Evolutionary conservation across 2,329 filamentous ascomycete genomes (phyloP).

Genomic region (Nemania abortiva): DNA sequence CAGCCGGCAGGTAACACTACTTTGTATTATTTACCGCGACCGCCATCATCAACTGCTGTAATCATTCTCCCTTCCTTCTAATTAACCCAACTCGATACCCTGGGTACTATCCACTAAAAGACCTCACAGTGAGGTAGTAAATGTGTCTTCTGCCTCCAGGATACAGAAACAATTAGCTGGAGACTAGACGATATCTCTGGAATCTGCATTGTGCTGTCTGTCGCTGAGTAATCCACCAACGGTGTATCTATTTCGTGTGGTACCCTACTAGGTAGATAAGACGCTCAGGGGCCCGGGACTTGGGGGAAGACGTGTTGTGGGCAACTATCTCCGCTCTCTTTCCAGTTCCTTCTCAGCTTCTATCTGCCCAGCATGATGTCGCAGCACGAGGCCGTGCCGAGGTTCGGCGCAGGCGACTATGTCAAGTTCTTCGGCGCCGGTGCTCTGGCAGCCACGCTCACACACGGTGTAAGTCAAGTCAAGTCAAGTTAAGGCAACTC

Average conservation of each 20-base stretch:
- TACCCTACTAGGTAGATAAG: not conserved
- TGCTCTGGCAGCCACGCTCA: slow-evolving; percentile 64
- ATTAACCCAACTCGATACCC: not conserved
- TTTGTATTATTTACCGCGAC: not conserved
- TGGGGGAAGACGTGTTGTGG: not conserved
- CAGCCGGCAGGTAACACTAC: not conserved
- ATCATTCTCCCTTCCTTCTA: not conserved
- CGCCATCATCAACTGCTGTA: too few species aligned
- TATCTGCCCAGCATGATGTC: slow-evolving; percentile 38
- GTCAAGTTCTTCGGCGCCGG: slow-evolving; percentile 66
- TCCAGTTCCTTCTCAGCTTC: not conserved
- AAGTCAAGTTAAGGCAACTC: not conserved
- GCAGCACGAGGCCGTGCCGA: slow-evolving; percentile 48
- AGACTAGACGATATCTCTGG: not conserved
- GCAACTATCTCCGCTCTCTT: not conserved
- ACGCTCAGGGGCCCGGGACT: not conserved
- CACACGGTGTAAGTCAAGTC: slow-evolving; percentile 59
- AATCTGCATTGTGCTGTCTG: not conserved
- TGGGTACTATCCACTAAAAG: too few species aligned
- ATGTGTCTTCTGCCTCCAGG: not conserved
- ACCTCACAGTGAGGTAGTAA: too few species aligned
- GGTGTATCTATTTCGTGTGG: not conserved
- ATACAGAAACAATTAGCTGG: not conserved
- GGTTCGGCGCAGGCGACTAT: slow-evolving; percentile 60
- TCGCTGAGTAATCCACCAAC: slow-evolving; percentile 43